phyloP scores from a whole-genome alignment of 345 rosid species.

The Physaria fendleri region DNA sequence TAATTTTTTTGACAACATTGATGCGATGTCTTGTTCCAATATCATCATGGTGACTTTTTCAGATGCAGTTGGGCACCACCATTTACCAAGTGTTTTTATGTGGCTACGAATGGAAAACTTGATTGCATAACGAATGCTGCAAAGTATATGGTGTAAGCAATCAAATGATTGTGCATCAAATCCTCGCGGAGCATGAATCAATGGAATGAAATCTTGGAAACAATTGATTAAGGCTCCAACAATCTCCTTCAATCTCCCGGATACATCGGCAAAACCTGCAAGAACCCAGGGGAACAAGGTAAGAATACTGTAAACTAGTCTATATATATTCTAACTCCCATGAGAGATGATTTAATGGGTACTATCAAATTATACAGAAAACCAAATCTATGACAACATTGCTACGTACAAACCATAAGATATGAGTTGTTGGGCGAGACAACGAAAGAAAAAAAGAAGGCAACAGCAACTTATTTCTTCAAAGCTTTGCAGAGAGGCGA shows the following conservation, averaged over 20 bases:
- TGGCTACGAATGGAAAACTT: constrained; percentile 36
- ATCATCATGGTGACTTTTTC: constrained; percentile 28
- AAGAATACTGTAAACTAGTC: neutral
- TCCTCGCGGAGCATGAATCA: constrained; percentile 36
- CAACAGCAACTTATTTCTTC: constrained; percentile 1
- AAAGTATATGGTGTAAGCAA: constrained; percentile 49
- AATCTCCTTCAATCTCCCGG: constrained; percentile 52
- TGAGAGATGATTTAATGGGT: neutral
- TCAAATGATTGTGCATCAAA: constrained; percentile 57
- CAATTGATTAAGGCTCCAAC: constrained; percentile 60
- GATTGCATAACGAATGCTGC: constrained; percentile 51
- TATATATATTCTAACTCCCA: neutral
- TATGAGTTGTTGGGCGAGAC: neutral
- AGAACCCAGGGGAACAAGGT: neutral
- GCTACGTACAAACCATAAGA: neutral
- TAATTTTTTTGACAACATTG: constrained; percentile 50
- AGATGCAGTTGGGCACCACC: constrained; percentile 24
- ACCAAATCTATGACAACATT: neutral
- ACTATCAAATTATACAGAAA: neutral
- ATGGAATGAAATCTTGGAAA: constrained; percentile 60
- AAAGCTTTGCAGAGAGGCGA: constrained; percentile 3
- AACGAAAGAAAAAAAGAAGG: too few species aligned
- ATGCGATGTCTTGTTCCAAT: constrained; percentile 43
- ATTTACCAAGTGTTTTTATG: constrained; percentile 16
- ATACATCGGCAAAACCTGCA: constrained; percentile 44